Base-by-base conservation (phyloP, 371 early-diverging fungal genomes). In the Actinomortierella ambigua region DNA sequence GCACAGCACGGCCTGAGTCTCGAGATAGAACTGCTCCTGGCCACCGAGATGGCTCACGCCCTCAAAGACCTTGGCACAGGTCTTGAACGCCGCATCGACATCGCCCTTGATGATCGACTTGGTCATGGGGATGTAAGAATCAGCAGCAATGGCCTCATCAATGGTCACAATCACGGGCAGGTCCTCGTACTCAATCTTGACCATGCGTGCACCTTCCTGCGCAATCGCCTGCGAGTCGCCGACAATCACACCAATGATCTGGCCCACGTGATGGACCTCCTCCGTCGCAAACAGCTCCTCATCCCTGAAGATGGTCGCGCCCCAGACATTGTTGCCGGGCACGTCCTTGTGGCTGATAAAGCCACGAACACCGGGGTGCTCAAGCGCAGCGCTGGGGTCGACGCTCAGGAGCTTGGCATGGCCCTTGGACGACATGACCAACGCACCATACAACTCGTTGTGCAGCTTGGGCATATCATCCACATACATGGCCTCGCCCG, bases 1-100 rank as follows among this genome's bases (percentile, higher is more conserved):
- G 28, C 83, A 85, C 14, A 91, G 53, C 2, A 83, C 78, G 7
- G 81, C 83, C 49, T 90, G 80, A 9, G 93, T 90, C 73, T 93
- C 93, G 46, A 91, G 78, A 61, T 90, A 91, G 63, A 92, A 91
- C 58, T 91, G 77, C 73, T 93, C 90, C 68, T 90, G 91, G n/a
- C 80, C 87, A 43, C 81, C 81, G 52, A 88, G 78, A n/a, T 84
- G 71, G 28, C 79, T 80, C 60, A 75, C 71, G 42, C 89, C 90
- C 61, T 81, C 79, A 50, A 90, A 73, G 52, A 82, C 59, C 67
- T 75, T 41, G 78, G 88, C 79, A 20, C 82, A 63, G 29, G 48
- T 61, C 48, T 77, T 65, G 58, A 89, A 76, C 2, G 77, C 84
- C 1, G 79, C 73, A 42, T 80, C 79, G n/a, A 82, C 79, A 61